Conservation (phyloP, 352 stramenopile species). For the Phytophthora pistaciae region DNA sequence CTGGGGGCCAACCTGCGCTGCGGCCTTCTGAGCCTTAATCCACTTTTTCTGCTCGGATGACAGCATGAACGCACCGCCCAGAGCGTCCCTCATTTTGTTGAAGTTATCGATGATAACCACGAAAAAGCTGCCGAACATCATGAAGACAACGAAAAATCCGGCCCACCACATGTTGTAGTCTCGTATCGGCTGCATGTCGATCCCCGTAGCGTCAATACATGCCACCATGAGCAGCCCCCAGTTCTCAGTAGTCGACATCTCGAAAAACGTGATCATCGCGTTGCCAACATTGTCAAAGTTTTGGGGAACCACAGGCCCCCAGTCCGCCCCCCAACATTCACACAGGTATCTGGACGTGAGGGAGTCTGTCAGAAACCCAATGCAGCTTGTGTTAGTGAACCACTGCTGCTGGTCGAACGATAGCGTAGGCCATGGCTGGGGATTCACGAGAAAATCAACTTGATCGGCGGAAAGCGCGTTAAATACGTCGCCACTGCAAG, state of each 20-base stretch:
- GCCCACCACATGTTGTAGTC: conserved; percentile 82
- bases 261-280: conserved; percentile 90
- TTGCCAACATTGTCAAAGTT: conserved; percentile 88
- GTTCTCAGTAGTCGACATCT: conserved; percentile 94
- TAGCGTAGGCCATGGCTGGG: conserved; percentile 51
- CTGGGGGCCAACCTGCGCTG: conserved; percentile 62
- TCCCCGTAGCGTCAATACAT: conserved; percentile 83
- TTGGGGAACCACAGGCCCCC: conserved; percentile 54
- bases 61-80: conserved; percentile 76
- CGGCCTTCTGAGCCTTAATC: conserved; percentile 80
- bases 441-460: conserved; percentile 56
- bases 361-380: conserved; percentile 38
- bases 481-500: conserved; percentile 75
- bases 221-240: conserved; percentile 93
- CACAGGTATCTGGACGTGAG: conserved; percentile 80
- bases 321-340: conserved; percentile 59
- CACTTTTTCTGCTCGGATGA: conserved; percentile 91
- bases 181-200: conserved; percentile 93
- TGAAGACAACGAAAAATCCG: conserved; percentile 90
- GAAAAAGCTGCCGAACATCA: conserved; percentile 94
- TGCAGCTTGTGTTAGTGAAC: conserved; percentile 44
- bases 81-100: conserved; percentile 84
- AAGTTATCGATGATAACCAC: conserved; percentile 96
- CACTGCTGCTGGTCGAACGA: conserved; percentile 46
- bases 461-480: conserved; percentile 49